A percentile compares a stretch with the other conserved stretches of the same genome.
phyloP scores from a whole-genome alignment of 257 asterid genomes.

The Solanum piurae region DNA sequence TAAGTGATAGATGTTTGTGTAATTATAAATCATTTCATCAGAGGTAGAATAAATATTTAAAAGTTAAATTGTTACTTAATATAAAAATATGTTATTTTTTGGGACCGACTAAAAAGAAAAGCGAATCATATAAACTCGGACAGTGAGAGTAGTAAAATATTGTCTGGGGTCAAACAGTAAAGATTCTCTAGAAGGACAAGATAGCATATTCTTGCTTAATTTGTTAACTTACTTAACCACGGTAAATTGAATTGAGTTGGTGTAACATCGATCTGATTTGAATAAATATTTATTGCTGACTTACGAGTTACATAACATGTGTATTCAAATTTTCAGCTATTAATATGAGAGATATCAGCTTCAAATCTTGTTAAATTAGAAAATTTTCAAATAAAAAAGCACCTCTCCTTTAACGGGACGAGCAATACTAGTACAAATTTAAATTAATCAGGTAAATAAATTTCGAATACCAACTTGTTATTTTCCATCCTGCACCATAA shows the following conservation, averaged over 20 bases:
- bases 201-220: neutral
- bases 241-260: neutral
- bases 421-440: too few relatives aligned
- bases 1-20: neutral
- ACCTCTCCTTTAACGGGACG: neutral
- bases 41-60: too few relatives aligned
- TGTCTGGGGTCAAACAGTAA: neutral
- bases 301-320: neutral
- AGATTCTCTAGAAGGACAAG: neutral
- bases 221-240: neutral
- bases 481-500: neutral
- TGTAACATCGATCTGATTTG: neutral
- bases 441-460: neutral
- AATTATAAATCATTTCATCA: too few relatives aligned
- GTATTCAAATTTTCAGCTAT: neutral
- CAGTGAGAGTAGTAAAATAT: neutral
- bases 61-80: too few relatives aligned
- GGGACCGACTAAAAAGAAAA: too few relatives aligned
- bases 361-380: neutral
- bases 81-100: too few relatives aligned
- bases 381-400: neutral
- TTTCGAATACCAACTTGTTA: neutral
- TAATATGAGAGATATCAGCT: neutral
- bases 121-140: neutral
- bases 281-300: neutral